Percentiles rank a stretch among this genome's conserved stretches.
Evolutionary conservation across 2,329 filamentous ascomycete genomes (phyloP).

Genomic region (Leptographium flavum): DNA sequence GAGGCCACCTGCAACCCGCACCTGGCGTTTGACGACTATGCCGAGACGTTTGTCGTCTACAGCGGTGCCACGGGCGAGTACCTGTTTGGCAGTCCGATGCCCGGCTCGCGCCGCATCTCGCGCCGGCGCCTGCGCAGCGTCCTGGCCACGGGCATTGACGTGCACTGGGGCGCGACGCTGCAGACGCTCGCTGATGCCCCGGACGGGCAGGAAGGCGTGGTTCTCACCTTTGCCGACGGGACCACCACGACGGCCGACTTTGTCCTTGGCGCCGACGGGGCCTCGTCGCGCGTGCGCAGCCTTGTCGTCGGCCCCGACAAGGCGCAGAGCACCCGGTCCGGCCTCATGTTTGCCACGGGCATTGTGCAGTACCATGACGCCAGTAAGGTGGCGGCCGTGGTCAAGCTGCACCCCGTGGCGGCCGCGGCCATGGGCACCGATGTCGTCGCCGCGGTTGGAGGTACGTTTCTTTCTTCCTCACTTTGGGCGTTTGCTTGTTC

Average conservation of each 20-base stretch:
- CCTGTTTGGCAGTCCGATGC: slow-evolving; percentile 19
- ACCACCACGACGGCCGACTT: slow-evolving; percentile 12
- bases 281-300: slow-evolving; percentile 16
- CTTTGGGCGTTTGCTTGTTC: neutral
- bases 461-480: neutral
- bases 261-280: slow-evolving; percentile 21
- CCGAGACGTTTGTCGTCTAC: slow-evolving; percentile 19
- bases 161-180: slow-evolving; percentile 18
- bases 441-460: slow-evolving; percentile 15
- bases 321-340: slow-evolving; percentile 14
- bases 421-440: slow-evolving; percentile 17
- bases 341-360: slow-evolving; percentile 17
- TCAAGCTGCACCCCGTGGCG: slow-evolving; percentile 18
- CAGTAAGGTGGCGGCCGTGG: slow-evolving; percentile 15
- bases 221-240: slow-evolving; percentile 17
- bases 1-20: slow-evolving; percentile 21
- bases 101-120: slow-evolving; percentile 20
- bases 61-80: slow-evolving; percentile 21
- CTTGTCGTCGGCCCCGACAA: slow-evolving; percentile 16
- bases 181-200: neutral
- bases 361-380: slow-evolving; percentile 15
- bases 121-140: slow-evolving; percentile 19
- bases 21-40: slow-evolving; percentile 17
- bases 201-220: neutral
- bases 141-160: slow-evolving; percentile 18